Evolutionary conservation across 2,329 filamentous ascomycete species (phyloP), one percentile per base, ranked within the genome.

Genomic region (Trichoderma citrinoviride): DNA sequence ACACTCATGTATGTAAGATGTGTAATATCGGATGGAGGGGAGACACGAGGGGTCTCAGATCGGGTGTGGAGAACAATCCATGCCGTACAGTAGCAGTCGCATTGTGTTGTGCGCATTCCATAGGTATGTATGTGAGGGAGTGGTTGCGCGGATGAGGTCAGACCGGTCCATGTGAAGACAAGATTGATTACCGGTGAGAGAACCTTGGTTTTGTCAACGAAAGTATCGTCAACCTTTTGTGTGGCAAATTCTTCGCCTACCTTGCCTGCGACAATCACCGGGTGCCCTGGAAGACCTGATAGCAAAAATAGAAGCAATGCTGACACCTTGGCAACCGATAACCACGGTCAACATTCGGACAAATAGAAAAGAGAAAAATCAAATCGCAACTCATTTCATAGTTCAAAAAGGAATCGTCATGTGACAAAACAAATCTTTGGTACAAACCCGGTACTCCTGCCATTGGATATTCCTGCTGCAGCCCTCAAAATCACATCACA

Each of bases 261-360:
- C 49, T 29, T n/a, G 33, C 52, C 52, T 23, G 21, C 52, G 14
- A 55, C 37, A 43, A 37, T 37, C 52, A 41, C 21, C 29, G 17
- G 43, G 3, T 25, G 40, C 46, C 14, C 27, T 49, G 21, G 17
- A 49, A 46, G 17, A 50, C n/a, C 29, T 37, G 17, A 41, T 7
- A n/a, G 41, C 56, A 37, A 50, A 60, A 60, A 50, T 60, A 60
- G 56, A 29, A 60, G 44, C 56, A 50, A 21, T 50, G 56, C 56
- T 60, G 44, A 60, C 56, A 40, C 17, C 56, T 50, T 53, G 14
- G 57, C 21, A 47, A 25, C 14, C 47, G 33, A 37, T 50, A 41
- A 61, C 33, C 46, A 43, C 29, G 33, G 23, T 7, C 19, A 41
- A 19, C 21, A 50, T 23, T 23, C 10, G 14, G 23, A 41, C 12